Percentiles rank a stretch among this genome's conserved stretches.
These are phyloP conservation scores for Daedaleopsis nitida DNA, from an alignment of 768 basidiomycete species.

Conservation along the genomic window DNA sequence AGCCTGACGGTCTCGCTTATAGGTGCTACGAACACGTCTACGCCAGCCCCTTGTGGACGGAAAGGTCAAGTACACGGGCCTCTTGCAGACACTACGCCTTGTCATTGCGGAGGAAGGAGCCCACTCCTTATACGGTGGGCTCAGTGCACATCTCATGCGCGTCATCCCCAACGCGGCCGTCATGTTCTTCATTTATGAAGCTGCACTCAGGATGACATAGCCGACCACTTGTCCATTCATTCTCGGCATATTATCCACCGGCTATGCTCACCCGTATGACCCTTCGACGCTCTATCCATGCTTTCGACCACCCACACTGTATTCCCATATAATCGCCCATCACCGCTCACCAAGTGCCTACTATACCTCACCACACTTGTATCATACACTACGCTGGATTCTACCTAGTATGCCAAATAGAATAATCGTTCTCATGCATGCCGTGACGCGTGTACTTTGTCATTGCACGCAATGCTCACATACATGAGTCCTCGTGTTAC, in stretches of 20 bases:
- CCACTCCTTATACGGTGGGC: slow-evolving; percentile 83
- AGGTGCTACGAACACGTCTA: slow-evolving; percentile 92
- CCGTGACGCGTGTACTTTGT: no score
- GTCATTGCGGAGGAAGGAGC: slow-evolving; percentile 91
- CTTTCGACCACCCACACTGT: slow-evolving; percentile 14
- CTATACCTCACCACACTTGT: slow-evolving; percentile 14
- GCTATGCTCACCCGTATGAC: no score
- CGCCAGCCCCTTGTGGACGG: slow-evolving; percentile 85
- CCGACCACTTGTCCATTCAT: not conserved
- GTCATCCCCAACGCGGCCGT: slow-evolving; percentile 97
- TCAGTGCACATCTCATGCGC: slow-evolving; percentile 93
- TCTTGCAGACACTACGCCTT: slow-evolving; percentile 80
- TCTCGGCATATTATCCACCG: not conserved
- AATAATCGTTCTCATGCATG: not conserved
- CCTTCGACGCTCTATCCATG: not conserved
- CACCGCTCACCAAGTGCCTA: slow-evolving; percentile 9
- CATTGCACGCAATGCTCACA: no score
- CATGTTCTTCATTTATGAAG: slow-evolving; percentile 97
- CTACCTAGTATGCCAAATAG: slow-evolving; percentile 10
- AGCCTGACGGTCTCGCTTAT: not conserved
- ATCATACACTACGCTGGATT: slow-evolving; percentile 13
- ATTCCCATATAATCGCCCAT: slow-evolving; percentile 6
- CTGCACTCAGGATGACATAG: slow-evolving; percentile 61
- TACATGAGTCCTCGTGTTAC: no score
- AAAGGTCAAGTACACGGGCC: slow-evolving; percentile 80